These are phyloP conservation scores for Jamesozyma gamospora DNA, from an alignment of 805 yeast genomes.

Conservation along the genomic window DNA sequence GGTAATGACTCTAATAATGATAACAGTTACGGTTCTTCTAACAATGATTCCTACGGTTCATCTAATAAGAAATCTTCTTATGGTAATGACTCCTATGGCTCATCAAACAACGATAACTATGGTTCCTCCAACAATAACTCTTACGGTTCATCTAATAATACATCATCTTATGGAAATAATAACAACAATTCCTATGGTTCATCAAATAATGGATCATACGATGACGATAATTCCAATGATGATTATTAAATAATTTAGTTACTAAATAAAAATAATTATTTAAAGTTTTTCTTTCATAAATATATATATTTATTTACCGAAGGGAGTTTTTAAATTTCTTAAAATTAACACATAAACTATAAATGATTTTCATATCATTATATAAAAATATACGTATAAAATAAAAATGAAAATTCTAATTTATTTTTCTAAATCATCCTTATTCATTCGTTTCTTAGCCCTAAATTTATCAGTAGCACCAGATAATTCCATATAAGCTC, in stretches of 20 bases:
- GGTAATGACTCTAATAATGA: slow-evolving; percentile 8
- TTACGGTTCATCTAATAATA: slow-evolving; percentile 6
- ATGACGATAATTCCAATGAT: slow-evolving; percentile 8
- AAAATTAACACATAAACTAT: too few species aligned
- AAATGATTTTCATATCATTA: too few species aligned
- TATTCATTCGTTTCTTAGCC: background rate
- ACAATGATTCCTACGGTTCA: slow-evolving; percentile 20
- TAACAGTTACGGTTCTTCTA: slow-evolving; percentile 12
- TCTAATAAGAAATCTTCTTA: slow-evolving; percentile 14
- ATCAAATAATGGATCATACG: slow-evolving; percentile 7
- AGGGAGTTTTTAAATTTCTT: too few species aligned
- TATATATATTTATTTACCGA: too few species aligned
- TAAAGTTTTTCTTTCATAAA: too few species aligned
- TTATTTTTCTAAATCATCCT: background rate
- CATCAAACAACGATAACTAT: slow-evolving; percentile 21
- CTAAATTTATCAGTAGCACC: slow-evolving; percentile 10
- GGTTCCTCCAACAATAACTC: slow-evolving; percentile 12
- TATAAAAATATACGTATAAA: too few species aligned
- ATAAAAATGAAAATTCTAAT: background rate
- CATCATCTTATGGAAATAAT: background rate
- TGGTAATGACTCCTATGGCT: slow-evolving; percentile 11
- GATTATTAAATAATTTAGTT: too few species aligned
- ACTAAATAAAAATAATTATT: too few species aligned
- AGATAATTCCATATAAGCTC: slow-evolving; percentile 8
- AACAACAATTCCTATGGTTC: background rate